Evolutionary conservation across 2,329 filamentous ascomycete species (phyloP).

Genomic region (Zymoseptoria pseudotritici): DNA sequence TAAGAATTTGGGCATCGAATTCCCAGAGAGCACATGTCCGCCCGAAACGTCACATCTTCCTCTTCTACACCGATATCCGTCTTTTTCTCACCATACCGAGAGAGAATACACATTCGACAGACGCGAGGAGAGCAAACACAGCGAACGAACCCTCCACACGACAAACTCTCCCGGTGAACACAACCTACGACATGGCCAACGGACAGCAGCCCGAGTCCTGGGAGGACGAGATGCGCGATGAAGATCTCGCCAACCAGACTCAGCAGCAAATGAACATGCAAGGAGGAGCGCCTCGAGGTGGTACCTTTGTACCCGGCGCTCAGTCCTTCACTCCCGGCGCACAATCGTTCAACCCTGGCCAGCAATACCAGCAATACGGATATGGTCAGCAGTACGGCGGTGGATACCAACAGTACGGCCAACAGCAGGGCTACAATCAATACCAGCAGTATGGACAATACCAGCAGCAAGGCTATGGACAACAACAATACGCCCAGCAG

Average conservation of each 20-base stretch:
- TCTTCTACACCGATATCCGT: background rate
- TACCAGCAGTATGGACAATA: constrained; percentile 36
- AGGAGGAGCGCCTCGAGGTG: constrained; percentile 14
- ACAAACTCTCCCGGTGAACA: background rate
- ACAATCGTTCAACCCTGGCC: constrained; percentile 26
- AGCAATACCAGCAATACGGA: constrained; percentile 29
- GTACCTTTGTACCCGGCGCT: constrained; percentile 29
- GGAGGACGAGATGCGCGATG: constrained; percentile 50
- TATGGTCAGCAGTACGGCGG: constrained; percentile 34
- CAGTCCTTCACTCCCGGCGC: constrained; percentile 31
- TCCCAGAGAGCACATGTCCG: background rate
- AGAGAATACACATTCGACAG: background rate
- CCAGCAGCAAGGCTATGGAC: constrained; percentile 32
- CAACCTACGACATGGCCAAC: constrained; percentile 19
- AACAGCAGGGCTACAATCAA: constrained; percentile 31
- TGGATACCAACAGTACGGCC: constrained; percentile 18
- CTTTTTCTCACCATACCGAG: background rate
- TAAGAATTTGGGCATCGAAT: background rate
- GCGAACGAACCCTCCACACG: background rate
- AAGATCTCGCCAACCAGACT: constrained; percentile 32
- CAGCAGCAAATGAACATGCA: constrained; percentile 32
- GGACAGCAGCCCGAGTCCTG: constrained; percentile 57
- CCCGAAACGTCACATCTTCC: background rate
- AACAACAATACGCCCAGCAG: constrained; percentile 31
- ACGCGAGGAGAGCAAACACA: background rate